phyloP scores from a whole-genome alignment of 148 eudicot genomes.

The Chenopodium formosanum region DNA sequence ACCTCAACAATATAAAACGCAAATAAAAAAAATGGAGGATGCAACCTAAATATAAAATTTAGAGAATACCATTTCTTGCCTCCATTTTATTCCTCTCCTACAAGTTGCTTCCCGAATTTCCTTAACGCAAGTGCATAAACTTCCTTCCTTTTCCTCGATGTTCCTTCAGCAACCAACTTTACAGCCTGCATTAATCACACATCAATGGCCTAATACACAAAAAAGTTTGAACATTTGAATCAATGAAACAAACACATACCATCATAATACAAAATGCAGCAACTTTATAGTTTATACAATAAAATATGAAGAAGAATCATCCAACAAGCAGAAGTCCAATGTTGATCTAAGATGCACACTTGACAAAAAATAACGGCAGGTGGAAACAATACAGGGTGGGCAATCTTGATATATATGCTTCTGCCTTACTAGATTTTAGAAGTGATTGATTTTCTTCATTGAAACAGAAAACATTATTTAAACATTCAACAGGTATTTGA shows the following conservation, averaged over 20 bases:
- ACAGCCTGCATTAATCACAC: conserved; percentile 57
- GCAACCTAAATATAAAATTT: background rate
- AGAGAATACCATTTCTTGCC: conserved; percentile 18
- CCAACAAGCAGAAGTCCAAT: background rate
- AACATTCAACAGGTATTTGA: background rate
- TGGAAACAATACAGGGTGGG: background rate
- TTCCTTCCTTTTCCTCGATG: conserved; percentile 70
- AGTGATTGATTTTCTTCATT: background rate
- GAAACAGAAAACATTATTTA: background rate
- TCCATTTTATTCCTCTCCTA: conserved; percentile 35
- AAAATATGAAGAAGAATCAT: background rate
- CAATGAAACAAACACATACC: background rate
- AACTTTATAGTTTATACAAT: background rate
- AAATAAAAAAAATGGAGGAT: background rate
- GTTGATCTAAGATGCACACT: background rate
- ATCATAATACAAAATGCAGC: background rate
- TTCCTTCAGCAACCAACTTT: conserved; percentile 81
- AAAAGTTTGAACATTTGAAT: background rate
- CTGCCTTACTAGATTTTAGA: background rate
- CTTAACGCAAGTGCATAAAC: conserved; percentile 79
- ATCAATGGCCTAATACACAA: conserved; percentile 2
- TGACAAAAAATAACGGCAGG: background rate
- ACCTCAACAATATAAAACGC: conserved; percentile 2
- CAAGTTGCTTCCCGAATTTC: conserved; percentile 63
- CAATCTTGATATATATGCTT: background rate